Base-by-base conservation (phyloP, 768 basidiomycete genomes). In the Boletus vinaceobasis region DNA sequence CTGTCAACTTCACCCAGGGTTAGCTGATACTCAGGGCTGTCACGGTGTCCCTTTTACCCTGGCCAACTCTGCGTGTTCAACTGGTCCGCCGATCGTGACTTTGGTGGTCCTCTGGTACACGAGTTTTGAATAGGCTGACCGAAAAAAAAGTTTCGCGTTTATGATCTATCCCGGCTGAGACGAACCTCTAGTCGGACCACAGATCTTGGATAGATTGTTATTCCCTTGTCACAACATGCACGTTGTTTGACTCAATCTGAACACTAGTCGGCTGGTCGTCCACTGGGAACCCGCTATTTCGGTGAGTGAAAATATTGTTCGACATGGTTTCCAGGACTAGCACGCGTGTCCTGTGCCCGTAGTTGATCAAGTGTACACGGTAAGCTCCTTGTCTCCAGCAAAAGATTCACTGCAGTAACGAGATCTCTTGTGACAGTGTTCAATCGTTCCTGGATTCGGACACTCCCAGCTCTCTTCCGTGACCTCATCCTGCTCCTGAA, bases 401-500 rank as follows among this genome's bases (percentile, higher is more conserved):
- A 40, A n/a, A 1, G 3, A 26, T 19, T n/a, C n/a, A 9, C 11
- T 15, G 38, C 23, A 9, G 19, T 53, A 33, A 33, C n/a, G 17
- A 47, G 31, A 14, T 27, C 42, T 45, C 11, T 35, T 35, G 29
- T 29, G 29, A 29, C 32, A 35, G 11, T n/a, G 27, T 49, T 37
- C 19, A 45, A 1, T 39, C 14, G 53, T 48, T 39, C 49, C 61
- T 49, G 43, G 33, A 47, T 21, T 44, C 23, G 47, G 26, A 37
- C 13, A n/a, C 44, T 56, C 36, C 53, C 53, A 50, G 38, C 8
- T 43, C 26, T 33, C 36, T 27, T 43, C 42, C 39, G 32, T 67
- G 60, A 65, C 66, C 60, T 60, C 66, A 63, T 52, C 19, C 5
- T 50, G 54, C 64, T 61, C 61, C 65, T 66, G 60, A 60, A 64